Percentiles rank a stretch among this genome's conserved stretches.
phyloP scores from a whole-genome alignment of 768 basidiomycete species.

The Omphalotus guepiniiformis region DNA sequence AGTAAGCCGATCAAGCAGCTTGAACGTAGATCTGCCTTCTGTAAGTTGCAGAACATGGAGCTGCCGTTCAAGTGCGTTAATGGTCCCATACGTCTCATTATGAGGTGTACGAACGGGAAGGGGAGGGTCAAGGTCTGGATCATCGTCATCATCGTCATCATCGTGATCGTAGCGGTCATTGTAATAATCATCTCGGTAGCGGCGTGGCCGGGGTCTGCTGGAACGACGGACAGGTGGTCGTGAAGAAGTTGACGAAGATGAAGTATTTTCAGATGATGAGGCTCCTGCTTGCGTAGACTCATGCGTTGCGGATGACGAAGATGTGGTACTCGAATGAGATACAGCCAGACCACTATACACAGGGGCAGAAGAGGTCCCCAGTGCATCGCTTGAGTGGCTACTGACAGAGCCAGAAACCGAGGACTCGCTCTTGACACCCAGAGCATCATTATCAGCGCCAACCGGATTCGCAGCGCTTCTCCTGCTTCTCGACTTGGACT shows the following conservation, averaged over 20 bases:
- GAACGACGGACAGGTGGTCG: background rate
- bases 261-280: conserved; percentile 1
- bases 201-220: background rate
- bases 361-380: no score
- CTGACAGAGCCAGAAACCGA: no score
- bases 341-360: no score
- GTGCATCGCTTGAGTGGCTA: no score
- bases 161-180: conserved; percentile 4
- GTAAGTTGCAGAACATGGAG: conserved; percentile 18
- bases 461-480: background rate
- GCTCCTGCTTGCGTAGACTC: background rate
- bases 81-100: conserved; percentile 55
- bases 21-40: background rate
- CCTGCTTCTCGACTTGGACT: conserved; percentile 3
- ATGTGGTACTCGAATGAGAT: no score
- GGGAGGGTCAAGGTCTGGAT: conserved; percentile 24
- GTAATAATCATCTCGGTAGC: conserved; percentile 22
- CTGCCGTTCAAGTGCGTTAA: conserved; percentile 43
- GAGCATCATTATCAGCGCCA: no score
- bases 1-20: background rate
- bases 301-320: conserved; percentile 3
- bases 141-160: conserved; percentile 6
- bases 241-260: conserved; percentile 1
- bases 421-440: no score
- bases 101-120: conserved; percentile 51